Base-by-base conservation (phyloP, 2,329 filamentous ascomycete genomes). In the Mycocentrospora acerina region DNA sequence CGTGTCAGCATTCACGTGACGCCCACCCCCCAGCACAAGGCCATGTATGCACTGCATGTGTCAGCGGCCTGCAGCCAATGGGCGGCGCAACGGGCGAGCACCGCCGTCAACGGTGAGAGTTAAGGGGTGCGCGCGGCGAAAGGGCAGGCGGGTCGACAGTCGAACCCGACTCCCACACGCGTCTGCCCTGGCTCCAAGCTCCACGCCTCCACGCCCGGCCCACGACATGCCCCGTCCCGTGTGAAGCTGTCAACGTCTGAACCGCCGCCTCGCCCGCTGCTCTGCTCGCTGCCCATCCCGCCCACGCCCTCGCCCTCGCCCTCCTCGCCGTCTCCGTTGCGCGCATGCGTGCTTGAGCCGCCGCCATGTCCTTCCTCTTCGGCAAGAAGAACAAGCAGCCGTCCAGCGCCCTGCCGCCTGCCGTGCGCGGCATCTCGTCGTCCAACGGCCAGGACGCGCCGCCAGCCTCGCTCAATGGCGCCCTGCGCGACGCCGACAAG, bases 371-470 rank as follows among this genome's bases (percentile, higher is more conserved):
- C 51, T 78, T 78, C 60, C 68, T 77, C 42, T 77, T 77, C 57
- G 74, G 74, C 44, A 75, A 73, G 57, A 67, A 67, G 58, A 69
- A 57, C 51, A 68, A 69, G 55, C 62, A 66, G 52, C 59, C 60
- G 40, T 37, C 53, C 47, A 66, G 53, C 51, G 69, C 71, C 27
- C 70, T 80, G 22, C 77, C 79, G 29, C 67, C 76, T n/a, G 75
- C 76, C 35, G 72, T 74, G 15, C 71, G 79, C 56, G 78, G 80
- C 42, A 72, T 80, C 37, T 71, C 76, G 43, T 79, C 76, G 14
- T 77, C 79, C 30, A 77, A 81, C 60, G 80, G 71, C 28, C 65
- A 73, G 36, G 66, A 71, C 35, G 66, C 72, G 3, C 65, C 68
- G 28, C 58, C 72, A 27, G 35, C 48, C 8, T 40, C 42, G 4